Evolutionary conservation across 1,139 yeast species (phyloP).

Genomic region (Geotrichum bryndzae): DNA sequence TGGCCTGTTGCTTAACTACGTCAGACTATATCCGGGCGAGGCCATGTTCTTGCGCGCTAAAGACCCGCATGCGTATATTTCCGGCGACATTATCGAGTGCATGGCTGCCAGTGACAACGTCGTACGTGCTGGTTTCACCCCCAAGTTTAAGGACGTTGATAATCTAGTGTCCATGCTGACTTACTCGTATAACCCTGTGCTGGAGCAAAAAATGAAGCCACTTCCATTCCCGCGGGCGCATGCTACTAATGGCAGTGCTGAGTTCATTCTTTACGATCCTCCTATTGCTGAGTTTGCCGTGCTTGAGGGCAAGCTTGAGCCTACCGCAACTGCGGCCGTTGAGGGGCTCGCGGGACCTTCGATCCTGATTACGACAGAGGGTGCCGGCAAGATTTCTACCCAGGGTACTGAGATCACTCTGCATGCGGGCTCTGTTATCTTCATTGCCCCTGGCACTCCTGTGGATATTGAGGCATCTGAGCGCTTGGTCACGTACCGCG

Average conservation of each 20-base stretch:
- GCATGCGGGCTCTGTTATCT: conserved; percentile 69
- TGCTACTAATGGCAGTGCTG: conserved; percentile 52
- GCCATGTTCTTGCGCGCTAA: conserved; percentile 95
- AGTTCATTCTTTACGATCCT: conserved; percentile 73
- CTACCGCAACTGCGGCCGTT: conserved; percentile 46
- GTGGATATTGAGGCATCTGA: conserved; percentile 49
- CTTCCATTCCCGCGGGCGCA: conserved; percentile 53
- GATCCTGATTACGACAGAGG: conserved; percentile 75
- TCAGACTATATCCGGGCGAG: conserved; percentile 78
- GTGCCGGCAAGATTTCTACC: conserved; percentile 56
- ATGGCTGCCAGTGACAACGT: conserved; percentile 99
- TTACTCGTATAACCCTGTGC: conserved; percentile 81
- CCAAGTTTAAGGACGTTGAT: conserved; percentile 91
- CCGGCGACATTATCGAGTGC: conserved; percentile 96
- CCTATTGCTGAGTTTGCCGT: conserved; percentile 96
- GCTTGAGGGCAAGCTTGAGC: conserved; percentile 58
- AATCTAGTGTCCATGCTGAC: conserved; percentile 88
- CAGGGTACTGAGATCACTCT: conserved; percentile 40
- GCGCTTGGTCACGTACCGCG: conserved; percentile 25
- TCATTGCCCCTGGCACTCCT: conserved; percentile 71
- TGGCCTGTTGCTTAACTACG: conserved; percentile 84
- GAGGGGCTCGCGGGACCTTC: conserved; percentile 70
- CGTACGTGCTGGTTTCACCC: conserved; percentile 97
- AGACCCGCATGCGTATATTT: conserved; percentile 96
- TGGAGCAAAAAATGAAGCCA: conserved; percentile 85